These are phyloP conservation scores for Corymbia calophylla DNA, from an alignment of 441 rosid genomes.

Conservation along the genomic window DNA sequence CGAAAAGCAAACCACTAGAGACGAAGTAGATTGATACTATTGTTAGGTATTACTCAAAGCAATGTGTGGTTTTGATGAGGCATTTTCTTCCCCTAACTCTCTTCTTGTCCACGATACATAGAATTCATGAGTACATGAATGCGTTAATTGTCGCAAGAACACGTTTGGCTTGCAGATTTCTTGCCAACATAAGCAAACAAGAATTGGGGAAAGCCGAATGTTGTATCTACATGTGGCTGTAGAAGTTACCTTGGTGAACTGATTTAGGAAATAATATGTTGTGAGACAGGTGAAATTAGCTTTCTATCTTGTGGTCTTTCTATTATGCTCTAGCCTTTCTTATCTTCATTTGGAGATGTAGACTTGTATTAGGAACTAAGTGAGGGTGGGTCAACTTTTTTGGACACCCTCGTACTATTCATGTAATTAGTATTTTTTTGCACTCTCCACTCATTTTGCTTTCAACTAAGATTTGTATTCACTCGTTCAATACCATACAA, in stretches of 20 bases:
- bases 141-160: background rate
- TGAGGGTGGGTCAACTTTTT: background rate
- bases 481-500: too few relatives aligned
- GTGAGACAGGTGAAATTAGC: background rate
- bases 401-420: background rate
- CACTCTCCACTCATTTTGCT: background rate
- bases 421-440: background rate
- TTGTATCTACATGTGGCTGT: background rate
- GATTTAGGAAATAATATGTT: background rate
- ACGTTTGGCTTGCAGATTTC: background rate
- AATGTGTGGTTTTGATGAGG: background rate
- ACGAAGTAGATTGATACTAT: background rate
- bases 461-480: background rate
- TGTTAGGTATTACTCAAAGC: background rate
- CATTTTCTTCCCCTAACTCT: background rate
- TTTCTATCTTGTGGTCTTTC: background rate
- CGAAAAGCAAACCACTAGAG: background rate
- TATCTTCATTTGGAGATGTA: background rate
- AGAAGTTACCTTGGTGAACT: background rate
- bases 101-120: background rate
- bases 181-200: background rate
- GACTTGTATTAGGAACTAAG: background rate
- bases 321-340: background rate
- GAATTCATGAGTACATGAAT: background rate
- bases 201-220: background rate